A percentile compares a stretch with the other conserved stretches of the same genome.
Evolutionary conservation across 2,329 filamentous ascomycete genomes (phyloP).

Genomic region (Fusarium sp.): DNA sequence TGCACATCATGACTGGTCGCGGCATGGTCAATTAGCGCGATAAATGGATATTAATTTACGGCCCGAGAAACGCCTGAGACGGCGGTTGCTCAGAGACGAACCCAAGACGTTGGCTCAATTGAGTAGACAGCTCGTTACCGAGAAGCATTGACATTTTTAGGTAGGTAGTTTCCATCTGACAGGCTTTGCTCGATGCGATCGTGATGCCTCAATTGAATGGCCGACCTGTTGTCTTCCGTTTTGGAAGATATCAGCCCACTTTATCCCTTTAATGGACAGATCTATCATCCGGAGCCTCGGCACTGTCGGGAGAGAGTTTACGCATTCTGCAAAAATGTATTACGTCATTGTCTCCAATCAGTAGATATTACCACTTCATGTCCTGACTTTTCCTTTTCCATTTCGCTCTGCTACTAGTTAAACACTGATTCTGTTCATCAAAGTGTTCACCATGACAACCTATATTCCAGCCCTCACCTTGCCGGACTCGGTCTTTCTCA

Average conservation of each 20-base stretch:
- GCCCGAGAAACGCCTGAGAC: neutral
- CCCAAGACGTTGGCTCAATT: conserved; percentile 18
- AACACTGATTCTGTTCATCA: neutral
- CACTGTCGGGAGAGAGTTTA: neutral
- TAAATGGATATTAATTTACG: conserved; percentile 28
- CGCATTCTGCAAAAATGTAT: conserved; percentile 27
- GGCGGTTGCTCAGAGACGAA: conserved; percentile 23
- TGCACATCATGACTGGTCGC: conserved; percentile 1
- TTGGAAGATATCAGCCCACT: conserved; percentile 35
- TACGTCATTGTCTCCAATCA: conserved; percentile 40
- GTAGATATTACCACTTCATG: conserved; percentile 17
- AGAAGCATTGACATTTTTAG: conserved; percentile 9
- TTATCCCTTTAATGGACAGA: conserved; percentile 1
- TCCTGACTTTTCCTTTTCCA: neutral
- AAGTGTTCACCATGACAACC: conserved; percentile 73
- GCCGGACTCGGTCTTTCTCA: conserved; percentile 76
- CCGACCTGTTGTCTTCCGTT: conserved; percentile 11
- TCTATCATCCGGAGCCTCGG: conserved; percentile 16
- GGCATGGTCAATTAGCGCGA: conserved; percentile 15
- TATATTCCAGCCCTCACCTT: conserved; percentile 83
- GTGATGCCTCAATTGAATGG: neutral
- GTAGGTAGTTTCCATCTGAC: neutral
- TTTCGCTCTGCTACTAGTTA: neutral
- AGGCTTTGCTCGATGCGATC: conserved; percentile 18
- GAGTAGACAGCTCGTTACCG: conserved; percentile 29